These are phyloP conservation scores for Stachybotrys chartarum DNA, from an alignment of 2,329 filamentous ascomycete genomes.

Conservation along the genomic window DNA sequence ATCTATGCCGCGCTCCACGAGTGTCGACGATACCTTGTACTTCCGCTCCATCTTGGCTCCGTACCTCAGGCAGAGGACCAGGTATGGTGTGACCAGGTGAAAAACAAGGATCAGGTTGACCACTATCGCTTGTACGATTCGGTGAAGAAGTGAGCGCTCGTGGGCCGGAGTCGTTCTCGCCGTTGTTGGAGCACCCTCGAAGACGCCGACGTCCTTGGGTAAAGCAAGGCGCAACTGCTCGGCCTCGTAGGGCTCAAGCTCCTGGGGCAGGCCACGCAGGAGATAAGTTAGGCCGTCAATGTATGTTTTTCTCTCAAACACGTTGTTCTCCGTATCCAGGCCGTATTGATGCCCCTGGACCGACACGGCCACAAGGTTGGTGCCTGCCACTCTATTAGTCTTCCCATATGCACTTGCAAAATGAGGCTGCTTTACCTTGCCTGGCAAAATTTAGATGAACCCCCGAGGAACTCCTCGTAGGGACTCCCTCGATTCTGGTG, in stretches of 20 bases:
- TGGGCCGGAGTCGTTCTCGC: conserved; percentile 3
- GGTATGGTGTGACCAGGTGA: conserved; percentile 55
- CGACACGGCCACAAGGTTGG: conserved; percentile 18
- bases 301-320: conserved; percentile 51
- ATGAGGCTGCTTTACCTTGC: conserved; percentile 16
- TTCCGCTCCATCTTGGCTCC: conserved; percentile 58
- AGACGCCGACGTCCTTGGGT: conserved; percentile 9
- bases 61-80: conserved; percentile 44
- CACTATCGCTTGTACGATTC: conserved; percentile 47
- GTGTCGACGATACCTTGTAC: conserved; percentile 61
- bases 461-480: conserved; percentile 18
- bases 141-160: conserved; percentile 47
- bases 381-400: conserved; percentile 8
- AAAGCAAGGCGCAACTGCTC: conserved; percentile 23
- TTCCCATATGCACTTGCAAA: neutral
- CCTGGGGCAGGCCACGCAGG: conserved; percentile 51
- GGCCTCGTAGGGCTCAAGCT: conserved; percentile 49
- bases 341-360: conserved; percentile 17
- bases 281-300: conserved; percentile 57
- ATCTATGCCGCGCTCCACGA: conserved; percentile 61
- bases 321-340: conserved; percentile 12
- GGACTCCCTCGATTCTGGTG: conserved; percentile 9
- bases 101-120: conserved; percentile 52
- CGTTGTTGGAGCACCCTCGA: conserved; percentile 1
- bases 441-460: conserved; percentile 24